Evolutionary conservation across 768 basidiomycete species (phyloP), one percentile per base, ranked within the genome.

Genomic region (Rhodocollybia butyracea): DNA sequence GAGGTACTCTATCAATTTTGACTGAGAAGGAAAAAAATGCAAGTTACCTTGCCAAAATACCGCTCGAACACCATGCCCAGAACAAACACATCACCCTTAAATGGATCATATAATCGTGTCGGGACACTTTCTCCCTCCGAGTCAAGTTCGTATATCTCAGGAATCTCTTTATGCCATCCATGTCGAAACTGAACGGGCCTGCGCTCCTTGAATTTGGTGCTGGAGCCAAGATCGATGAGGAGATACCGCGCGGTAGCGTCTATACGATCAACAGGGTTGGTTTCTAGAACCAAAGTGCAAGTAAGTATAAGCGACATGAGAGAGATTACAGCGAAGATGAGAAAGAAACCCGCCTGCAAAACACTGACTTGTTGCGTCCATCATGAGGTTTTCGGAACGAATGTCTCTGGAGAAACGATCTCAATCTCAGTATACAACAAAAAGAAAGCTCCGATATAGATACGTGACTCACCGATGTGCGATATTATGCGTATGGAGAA

Each of bases 401-500:
- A 50, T 50, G 32, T 50, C 48, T 2, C 48, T 50, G 22, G 13
- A 36, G n/a, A n/a, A n/a, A n/a, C n/a, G n/a, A n/a, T n/a, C n/a
- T n/a, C n/a, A n/a, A n/a, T n/a, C n/a, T n/a, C n/a, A 36, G 17
- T 17, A 17, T 36, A 36, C 17, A 36, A 36, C 8, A 36, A 8
- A 29, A 22, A 12, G 29, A 21, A 11, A 19, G 13, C 3, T 43
- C 13, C 24, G 19, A 45, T 45, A 13, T 45, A 1, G 13, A 21
- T 13, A 11, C 42, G 19, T 19, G 27, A 12, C 48, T 43, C 19
- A 42, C 52, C 52, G 52, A 54, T 54, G 52, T 15, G 52, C 52
- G 19, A 54, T 54, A n/a, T 54, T 54, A 24, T 54, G 52, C 12
- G 41, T 32, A 29, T 54, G 52, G n/a, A 54, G 43, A 45, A 54